Evolutionary conservation across 495 filamentous ascomycete genomes (phyloP).

Genomic region (Talaromyces wortmannii): DNA sequence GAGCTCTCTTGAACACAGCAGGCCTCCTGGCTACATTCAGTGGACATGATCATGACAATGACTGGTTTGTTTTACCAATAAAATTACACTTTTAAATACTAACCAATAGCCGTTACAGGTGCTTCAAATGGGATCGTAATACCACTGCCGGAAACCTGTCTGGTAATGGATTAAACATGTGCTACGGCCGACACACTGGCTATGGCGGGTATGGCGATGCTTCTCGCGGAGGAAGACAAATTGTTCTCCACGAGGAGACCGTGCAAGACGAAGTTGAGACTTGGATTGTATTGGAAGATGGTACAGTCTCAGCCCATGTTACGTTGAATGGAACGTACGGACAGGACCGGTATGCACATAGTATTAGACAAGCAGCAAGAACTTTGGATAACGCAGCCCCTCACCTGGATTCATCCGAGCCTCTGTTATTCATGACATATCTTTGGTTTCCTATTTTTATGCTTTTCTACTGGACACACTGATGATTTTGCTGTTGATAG

Average conservation of each 20-base stretch:
- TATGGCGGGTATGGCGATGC: constrained; percentile 67
- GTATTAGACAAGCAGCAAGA: background rate
- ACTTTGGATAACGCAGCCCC: too few relatives aligned
- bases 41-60: constrained; percentile 66
- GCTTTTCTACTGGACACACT: too few relatives aligned
- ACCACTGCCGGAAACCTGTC: constrained; percentile 21
- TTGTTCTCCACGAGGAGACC: constrained; percentile 37
- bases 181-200: constrained; percentile 64
- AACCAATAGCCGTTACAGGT: constrained; percentile 11
- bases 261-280: constrained; percentile 41
- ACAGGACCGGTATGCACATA: constrained; percentile 42
- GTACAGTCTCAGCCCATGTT: constrained; percentile 46
- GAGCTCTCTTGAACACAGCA: constrained; percentile 45
- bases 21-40: constrained; percentile 58
- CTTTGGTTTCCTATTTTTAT: too few relatives aligned
- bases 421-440: too few relatives aligned
- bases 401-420: too few relatives aligned
- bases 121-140: constrained; percentile 28
- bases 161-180: constrained; percentile 43
- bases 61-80: constrained; percentile 41
- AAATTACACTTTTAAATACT: background rate
- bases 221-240: constrained; percentile 53
- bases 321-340: constrained; percentile 65
- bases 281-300: constrained; percentile 61
- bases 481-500: too few relatives aligned